Base-by-base conservation (phyloP, 1,284 basidiomycete species). In the Mycena citricolor region DNA sequence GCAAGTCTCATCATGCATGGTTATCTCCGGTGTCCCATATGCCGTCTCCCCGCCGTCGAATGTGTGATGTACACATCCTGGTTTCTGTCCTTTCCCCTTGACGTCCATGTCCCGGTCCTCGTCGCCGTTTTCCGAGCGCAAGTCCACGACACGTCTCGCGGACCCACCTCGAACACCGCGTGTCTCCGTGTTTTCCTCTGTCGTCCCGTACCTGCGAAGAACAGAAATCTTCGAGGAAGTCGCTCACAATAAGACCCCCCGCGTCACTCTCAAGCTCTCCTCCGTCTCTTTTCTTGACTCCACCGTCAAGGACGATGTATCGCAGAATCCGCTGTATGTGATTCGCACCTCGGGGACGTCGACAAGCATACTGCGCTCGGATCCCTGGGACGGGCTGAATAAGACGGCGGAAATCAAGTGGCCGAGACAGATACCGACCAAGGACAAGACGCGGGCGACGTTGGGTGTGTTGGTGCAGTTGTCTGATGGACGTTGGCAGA, bases 241-340 rank as follows among this genome's bases (percentile, higher is more conserved):
- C 40, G 36, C 56, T 28, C 55, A 56, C 52, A 56, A 54, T 34
- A 79, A 78, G 55, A 29, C 58, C 1, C 70, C 77, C 1, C 64
- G 85, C 44, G 69, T 86, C 45, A 73, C 73, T 19, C 68, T 88
- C 48, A 73, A 69, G 37, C 71, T 86, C 24, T 78, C 80, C 12
- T 77, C 77, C 2, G 62, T 70, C 2, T 81, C 81, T 12, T 86
- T 87, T 57, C 73, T 89, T 37, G 79, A 88, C 52, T 73, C 81
- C 0, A 57, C 72, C 36, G 70, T 86, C 29, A 68, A 67, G 23
- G 81, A 86, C 59, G 63, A 69, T 42, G 60, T 62, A 29, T 69
- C 74, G 8, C 66, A 71, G 35, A 67, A 73, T 19, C 68, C 76
- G 0, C 64, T 88, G 33, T 89, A 87, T 56, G 69, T 73, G 38